A percentile compares a stretch with the other conserved stretches of the same genome.
These are phyloP conservation scores for Sanghuangporus baumii DNA, from an alignment of 1,284 basidiomycete species.

Conservation along the genomic window DNA sequence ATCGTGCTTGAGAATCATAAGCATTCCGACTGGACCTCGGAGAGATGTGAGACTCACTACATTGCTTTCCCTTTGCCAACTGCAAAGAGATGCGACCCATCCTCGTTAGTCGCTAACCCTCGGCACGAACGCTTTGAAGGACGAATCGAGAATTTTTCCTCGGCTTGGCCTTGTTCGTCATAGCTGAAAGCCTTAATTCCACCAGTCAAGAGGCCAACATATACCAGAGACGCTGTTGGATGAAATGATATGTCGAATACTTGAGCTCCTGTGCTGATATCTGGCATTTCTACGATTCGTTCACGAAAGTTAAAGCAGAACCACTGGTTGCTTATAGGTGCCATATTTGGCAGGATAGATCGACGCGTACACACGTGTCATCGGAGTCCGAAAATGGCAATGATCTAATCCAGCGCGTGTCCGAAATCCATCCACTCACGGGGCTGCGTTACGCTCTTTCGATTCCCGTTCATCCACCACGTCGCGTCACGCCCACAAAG, in stretches of 20 bases:
- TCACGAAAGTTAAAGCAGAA: background rate
- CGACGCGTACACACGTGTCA: background rate
- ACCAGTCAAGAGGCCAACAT: slow-evolving; percentile 77
- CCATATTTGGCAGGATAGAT: background rate
- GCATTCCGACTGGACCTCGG: background rate
- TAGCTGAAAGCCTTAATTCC: slow-evolving; percentile 78
- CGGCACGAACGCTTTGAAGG: slow-evolving; percentile 77
- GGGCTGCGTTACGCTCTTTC: background rate
- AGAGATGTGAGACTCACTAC: slow-evolving; percentile 45
- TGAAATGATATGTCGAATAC: slow-evolving; percentile 90
- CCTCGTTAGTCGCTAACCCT: slow-evolving; percentile 56
- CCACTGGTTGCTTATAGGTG: background rate
- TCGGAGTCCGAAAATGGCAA: too few species aligned
- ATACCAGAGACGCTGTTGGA: slow-evolving; percentile 64
- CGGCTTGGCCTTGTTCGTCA: slow-evolving; percentile 55
- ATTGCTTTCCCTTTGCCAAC: slow-evolving; percentile 83
- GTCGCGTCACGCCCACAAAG: background rate
- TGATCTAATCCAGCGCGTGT: background rate
- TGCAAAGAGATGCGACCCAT: slow-evolving; percentile 65
- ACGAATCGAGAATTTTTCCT: slow-evolving; percentile 48
- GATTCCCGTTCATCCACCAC: background rate
- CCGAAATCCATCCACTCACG: background rate
- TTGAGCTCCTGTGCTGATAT: slow-evolving; percentile 69
- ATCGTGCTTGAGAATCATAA: slow-evolving; percentile 44
- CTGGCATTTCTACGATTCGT: slow-evolving; percentile 48